phyloP scores from a whole-genome alignment of 441 rosid species.

The Croton setiger region DNA sequence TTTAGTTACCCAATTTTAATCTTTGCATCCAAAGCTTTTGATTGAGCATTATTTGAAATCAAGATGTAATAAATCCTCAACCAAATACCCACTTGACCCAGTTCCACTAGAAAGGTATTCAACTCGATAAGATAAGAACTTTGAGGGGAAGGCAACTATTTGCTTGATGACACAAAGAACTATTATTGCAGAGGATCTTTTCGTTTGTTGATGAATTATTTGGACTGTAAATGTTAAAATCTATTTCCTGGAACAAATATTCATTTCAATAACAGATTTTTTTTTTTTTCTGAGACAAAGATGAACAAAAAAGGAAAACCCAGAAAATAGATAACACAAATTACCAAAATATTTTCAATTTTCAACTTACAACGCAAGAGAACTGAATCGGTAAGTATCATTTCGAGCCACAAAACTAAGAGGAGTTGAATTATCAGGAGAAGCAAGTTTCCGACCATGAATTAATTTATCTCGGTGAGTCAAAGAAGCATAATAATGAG shows the following conservation, averaged over 20 bases:
- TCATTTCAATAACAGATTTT: neutral
- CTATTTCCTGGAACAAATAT: constrained; percentile 34
- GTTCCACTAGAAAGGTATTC: constrained; percentile 73
- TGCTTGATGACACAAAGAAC: constrained; percentile 42
- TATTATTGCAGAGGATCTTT: constrained; percentile 54
- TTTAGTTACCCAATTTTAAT: constrained; percentile 67
- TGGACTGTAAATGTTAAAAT: constrained; percentile 69
- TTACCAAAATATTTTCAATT: neutral
- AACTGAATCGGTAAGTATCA: constrained; percentile 35
- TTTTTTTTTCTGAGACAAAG: neutral
- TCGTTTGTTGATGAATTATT: constrained; percentile 66
- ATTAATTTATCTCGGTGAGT: constrained; percentile 57
- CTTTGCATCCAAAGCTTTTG: constrained; percentile 46
- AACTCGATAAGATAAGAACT: constrained; percentile 63
- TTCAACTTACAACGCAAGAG: constrained; percentile 55
- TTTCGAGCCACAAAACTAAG: constrained; percentile 55
- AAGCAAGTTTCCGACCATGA: constrained; percentile 65
- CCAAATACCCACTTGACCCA: constrained; percentile 65
- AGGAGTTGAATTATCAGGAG: constrained; percentile 32
- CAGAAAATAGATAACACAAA: neutral
- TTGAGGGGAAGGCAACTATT: constrained; percentile 47
- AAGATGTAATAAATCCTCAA: constrained; percentile 81
- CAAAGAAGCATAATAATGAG: constrained; percentile 54
- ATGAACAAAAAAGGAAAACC: neutral
- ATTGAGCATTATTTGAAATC: constrained; percentile 34